Conservation (phyloP, 2,329 filamentous ascomycete genomes). For the Cadophora luteo-olivacea region DNA sequence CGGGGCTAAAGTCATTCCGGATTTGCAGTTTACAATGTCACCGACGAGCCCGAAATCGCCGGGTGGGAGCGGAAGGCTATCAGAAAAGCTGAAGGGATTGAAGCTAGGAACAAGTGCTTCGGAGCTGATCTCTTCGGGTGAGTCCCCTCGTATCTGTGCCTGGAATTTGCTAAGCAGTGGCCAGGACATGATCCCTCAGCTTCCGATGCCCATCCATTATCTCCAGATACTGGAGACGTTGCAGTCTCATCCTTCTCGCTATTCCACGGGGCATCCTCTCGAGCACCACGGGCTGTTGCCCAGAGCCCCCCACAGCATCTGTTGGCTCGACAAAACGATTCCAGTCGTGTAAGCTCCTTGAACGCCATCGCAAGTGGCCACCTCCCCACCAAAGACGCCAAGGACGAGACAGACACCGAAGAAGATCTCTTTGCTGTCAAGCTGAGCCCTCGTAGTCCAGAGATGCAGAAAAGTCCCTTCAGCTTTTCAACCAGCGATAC, state of each 20-base stretch:
- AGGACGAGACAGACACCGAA: constrained; percentile 60
- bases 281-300: constrained; percentile 49
- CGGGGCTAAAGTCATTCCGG: constrained; percentile 34
- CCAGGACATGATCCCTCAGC: constrained; percentile 16
- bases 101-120: constrained; percentile 76
- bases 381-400: constrained; percentile 44
- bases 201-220: constrained; percentile 52
- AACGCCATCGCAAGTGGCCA: constrained; percentile 46
- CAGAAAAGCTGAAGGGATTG: constrained; percentile 81
- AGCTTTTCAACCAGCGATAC: constrained; percentile 51
- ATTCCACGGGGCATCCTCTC: constrained; percentile 56
- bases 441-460: constrained; percentile 84
- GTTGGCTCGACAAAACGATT: constrained; percentile 35
- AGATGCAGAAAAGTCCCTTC: constrained; percentile 86
- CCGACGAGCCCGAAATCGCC: constrained; percentile 67
- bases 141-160: constrained; percentile 17
- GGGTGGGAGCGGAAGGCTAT: constrained; percentile 67
- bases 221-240: constrained; percentile 67
- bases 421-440: constrained; percentile 89
- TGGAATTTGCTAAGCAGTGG: constrained; percentile 18
- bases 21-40: constrained; percentile 47
- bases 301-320: constrained; percentile 40
- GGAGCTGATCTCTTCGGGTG: constrained; percentile 65
- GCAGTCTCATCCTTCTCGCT: constrained; percentile 67
- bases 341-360: constrained; percentile 44